Base-by-base conservation (phyloP, 2,329 filamentous ascomycete species). In the Penicillium sp. region DNA sequence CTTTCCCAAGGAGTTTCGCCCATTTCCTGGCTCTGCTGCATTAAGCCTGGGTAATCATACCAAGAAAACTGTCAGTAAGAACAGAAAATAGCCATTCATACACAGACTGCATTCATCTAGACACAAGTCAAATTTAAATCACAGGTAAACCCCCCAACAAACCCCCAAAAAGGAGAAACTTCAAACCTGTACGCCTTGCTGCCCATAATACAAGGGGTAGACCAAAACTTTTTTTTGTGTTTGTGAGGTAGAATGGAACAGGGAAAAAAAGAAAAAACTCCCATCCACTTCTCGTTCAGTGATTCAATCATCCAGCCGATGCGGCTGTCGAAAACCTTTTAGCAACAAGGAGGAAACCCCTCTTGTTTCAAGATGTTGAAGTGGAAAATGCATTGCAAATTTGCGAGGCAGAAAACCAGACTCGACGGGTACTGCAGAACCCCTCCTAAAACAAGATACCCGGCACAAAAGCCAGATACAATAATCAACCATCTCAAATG, bases 151-250 rank as follows among this genome's bases (percentile, higher is more conserved):
- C 57, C 53, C 54, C 50, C 58, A 45, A 45, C 45, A 49, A 53
- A 57, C 58, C 52, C 57, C 60, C 58, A 57, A 59, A 57, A 59
- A 54, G 57, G 53, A 67, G 59, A 61, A 60, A 57, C 62, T 69
- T 70, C 67, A 69, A 69, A 68, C 70, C 70, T 51, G 55, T 72
- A 71, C 70, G 70, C 70, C 70, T 67, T 72, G 70, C 70, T 72
- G 67, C 67, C 69, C 67, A 65, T 66, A 68, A 69, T 70, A 69
- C 61, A 63, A 59, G 52, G 67, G 61, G 58, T 58, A 59, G 60
- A 64, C 55, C 53, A 56, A 65, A 57, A 57, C 65, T 66, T 67
- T 65, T 65, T 65, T 59, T 49, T 61, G 56, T 57, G 52, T 51
- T 62, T 60, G 53, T 53, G 44, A 46, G 29, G 36, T 46, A 52